Conservation (phyloP, 2,329 filamentous ascomycete species). For the Cercospora citrullina region DNA sequence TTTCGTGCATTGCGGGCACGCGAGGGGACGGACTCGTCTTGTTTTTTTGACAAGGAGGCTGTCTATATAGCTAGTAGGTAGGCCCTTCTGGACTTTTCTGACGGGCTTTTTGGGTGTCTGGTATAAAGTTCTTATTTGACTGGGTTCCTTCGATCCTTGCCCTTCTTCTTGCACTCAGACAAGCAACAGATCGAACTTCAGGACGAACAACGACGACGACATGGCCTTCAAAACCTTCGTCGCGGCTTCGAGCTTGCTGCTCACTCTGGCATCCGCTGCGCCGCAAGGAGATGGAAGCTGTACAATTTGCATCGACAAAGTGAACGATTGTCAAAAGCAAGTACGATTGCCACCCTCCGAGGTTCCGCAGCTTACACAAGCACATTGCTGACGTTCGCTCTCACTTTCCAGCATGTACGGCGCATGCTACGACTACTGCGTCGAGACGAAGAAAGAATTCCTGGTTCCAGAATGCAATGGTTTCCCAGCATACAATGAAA, state of each 20-base stretch:
- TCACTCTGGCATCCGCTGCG: neutral
- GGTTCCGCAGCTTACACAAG: neutral
- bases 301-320: neutral
- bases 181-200: neutral
- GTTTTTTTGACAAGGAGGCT: neutral
- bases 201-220: neutral
- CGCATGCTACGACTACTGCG: neutral
- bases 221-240: neutral
- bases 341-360: neutral
- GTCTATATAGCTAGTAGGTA: neutral
- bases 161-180: neutral
- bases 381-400: neutral
- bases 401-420: neutral
- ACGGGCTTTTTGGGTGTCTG: neutral
- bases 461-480: neutral
- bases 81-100: neutral
- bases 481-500: neutral
- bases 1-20: neutral
- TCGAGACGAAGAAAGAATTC: neutral
- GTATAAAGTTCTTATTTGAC: neutral
- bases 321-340: constrained; percentile 2
- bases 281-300: neutral
- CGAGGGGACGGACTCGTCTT: neutral
- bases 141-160: neutral
- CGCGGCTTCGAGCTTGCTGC: neutral